phyloP scores from a whole-genome alignment of 192 early-diverging fungal genomes.

The Linderina pennispora region DNA sequence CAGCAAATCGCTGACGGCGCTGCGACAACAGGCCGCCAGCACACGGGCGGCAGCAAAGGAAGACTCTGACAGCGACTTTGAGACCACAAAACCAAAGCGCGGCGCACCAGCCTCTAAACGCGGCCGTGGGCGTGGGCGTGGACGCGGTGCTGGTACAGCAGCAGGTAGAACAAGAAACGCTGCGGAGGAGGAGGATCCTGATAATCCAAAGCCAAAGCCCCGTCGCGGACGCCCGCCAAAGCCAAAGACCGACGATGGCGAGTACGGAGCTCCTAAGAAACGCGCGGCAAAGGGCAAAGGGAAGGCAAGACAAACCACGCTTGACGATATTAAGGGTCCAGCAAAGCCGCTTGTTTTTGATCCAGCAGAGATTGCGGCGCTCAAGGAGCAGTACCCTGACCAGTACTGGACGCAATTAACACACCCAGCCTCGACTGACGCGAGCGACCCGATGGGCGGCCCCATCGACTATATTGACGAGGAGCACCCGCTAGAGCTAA shows the following conservation, averaged over 20 bases:
- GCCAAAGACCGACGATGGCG: conserved; percentile 12
- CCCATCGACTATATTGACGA: conserved; percentile 58
- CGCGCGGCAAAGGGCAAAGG: conserved; percentile 16
- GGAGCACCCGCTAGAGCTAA: conserved; percentile 59
- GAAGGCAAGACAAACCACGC: conserved; percentile 35
- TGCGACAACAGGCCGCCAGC: conserved; percentile 5
- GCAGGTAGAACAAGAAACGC: conserved; percentile 3
- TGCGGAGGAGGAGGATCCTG: conserved; percentile 18
- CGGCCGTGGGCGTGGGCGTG: conserved; percentile 30
- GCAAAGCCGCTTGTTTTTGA: conserved; percentile 38
- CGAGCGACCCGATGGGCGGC: not conserved
- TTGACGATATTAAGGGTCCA: conserved; percentile 33
- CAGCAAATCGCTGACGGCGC: conserved; percentile 11
- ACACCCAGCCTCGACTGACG: not conserved
- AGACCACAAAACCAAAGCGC: conserved; percentile 19
- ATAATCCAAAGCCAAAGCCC: conserved; percentile 15
- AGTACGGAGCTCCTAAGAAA: conserved; percentile 12
- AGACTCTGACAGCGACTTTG: conserved; percentile 42
- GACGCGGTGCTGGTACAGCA: conserved; percentile 8
- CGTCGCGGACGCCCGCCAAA: conserved; percentile 39
- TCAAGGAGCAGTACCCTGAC: conserved; percentile 53
- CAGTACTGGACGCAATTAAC: conserved; percentile 33
- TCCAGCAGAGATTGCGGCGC: conserved; percentile 44
- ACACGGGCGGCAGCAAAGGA: conserved; percentile 2
- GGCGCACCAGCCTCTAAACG: conserved; percentile 16